These are phyloP conservation scores for Heterobasidion irregulare DNA, from an alignment of 1,284 basidiomycete species.

Conservation along the genomic window DNA sequence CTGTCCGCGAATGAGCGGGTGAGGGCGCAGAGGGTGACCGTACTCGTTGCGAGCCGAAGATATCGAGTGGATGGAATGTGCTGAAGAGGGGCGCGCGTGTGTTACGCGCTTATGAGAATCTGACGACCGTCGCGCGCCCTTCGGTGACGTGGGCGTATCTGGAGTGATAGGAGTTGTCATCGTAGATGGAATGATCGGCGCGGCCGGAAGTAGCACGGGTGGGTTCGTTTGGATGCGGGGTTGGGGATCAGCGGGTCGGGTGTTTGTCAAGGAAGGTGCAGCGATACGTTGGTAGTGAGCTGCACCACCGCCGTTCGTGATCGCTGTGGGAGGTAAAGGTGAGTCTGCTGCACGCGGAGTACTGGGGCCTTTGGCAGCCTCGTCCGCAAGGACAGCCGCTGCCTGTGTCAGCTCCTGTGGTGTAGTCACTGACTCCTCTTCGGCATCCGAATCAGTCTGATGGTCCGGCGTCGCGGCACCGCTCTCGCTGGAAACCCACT, in stretches of 20 bases:
- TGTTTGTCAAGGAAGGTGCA: no score
- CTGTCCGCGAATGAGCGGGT: constrained; percentile 67
- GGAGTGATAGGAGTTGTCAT: neutral
- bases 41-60: constrained; percentile 21
- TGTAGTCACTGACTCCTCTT: constrained; percentile 19
- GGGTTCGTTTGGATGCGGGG: no score
- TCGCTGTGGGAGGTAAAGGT: constrained; percentile 14
- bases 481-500: constrained; percentile 70
- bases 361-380: constrained; percentile 2
- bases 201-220: no score
- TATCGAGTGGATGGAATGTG: constrained; percentile 55
- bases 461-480: constrained; percentile 58
- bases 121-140: constrained; percentile 25
- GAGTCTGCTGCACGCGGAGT: constrained; percentile 25
- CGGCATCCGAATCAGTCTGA: constrained; percentile 1
- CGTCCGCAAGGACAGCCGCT: constrained; percentile 10
- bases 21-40: constrained; percentile 43
- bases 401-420: constrained; percentile 8
- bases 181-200: neutral
- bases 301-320: neutral
- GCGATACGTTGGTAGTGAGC: neutral
- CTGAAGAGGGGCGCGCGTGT: constrained; percentile 55
- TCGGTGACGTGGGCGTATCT: neutral
- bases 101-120: constrained; percentile 21
- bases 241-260: no score